These are phyloP conservation scores for Penicillium thymicola DNA, from an alignment of 2,329 filamentous ascomycete species.

Conservation along the genomic window DNA sequence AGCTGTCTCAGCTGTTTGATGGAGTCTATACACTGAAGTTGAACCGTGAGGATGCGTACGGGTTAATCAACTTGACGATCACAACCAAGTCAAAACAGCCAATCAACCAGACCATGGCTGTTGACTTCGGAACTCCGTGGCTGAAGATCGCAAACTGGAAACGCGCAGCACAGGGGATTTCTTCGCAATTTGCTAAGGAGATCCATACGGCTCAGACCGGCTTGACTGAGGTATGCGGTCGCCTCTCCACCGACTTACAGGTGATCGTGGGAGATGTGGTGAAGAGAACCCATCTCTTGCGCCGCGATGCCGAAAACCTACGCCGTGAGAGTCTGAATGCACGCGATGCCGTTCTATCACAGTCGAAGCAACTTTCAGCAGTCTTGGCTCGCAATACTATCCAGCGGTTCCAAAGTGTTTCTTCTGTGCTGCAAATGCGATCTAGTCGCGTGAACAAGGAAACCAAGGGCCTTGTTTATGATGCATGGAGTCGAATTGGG, in stretches of 20 bases:
- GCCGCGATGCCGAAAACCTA: slow-evolving; percentile 28
- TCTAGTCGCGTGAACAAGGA: slow-evolving; percentile 29
- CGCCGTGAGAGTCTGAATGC: slow-evolving; percentile 25
- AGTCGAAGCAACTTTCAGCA: slow-evolving; percentile 36
- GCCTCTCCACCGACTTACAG: slow-evolving; percentile 39
- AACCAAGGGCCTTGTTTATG: slow-evolving; percentile 26
- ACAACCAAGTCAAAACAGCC: slow-evolving; percentile 35
- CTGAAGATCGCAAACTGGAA: slow-evolving; percentile 48
- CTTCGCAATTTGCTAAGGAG: slow-evolving; percentile 37
- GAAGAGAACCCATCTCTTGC: slow-evolving; percentile 34
- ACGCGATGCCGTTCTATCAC: slow-evolving; percentile 27
- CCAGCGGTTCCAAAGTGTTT: slow-evolving; percentile 31
- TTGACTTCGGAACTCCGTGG: slow-evolving; percentile 48
- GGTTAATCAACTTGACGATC: slow-evolving; percentile 50
- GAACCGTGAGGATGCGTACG: slow-evolving; percentile 49
- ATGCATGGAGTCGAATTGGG: slow-evolving; percentile 29
- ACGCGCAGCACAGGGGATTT: slow-evolving; percentile 36
- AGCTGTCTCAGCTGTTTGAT: slow-evolving; percentile 51
- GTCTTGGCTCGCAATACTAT: slow-evolving; percentile 30
- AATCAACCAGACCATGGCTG: slow-evolving; percentile 35
- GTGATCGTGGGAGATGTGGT: slow-evolving; percentile 38
- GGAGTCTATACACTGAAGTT: slow-evolving; percentile 53
- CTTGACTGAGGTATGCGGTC: slow-evolving; percentile 37
- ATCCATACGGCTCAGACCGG: slow-evolving; percentile 38
- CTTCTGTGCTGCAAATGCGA: slow-evolving; percentile 31